Evolutionary conservation across 176 grass and related monocot genomes (phyloP).

Genomic region (Dactylis glomerata): DNA sequence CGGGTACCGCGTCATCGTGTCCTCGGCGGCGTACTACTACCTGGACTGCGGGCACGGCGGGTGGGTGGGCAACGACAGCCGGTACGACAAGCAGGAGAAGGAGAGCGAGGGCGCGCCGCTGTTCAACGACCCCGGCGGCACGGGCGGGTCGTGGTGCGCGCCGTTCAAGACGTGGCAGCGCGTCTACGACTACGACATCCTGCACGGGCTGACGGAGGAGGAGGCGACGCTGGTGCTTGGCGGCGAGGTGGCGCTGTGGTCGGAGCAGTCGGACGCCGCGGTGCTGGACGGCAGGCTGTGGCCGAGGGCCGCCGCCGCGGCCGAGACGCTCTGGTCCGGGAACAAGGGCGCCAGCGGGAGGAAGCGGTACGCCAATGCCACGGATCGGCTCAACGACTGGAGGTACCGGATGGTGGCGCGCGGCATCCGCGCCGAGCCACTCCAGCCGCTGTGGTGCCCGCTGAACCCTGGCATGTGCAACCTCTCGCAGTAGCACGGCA

Average conservation of each 20-base stretch:
- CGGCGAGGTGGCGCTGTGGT: constrained; percentile 94
- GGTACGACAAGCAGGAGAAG: constrained; percentile 81
- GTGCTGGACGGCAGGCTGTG: constrained; percentile 78
- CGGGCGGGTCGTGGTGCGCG: constrained; percentile 91
- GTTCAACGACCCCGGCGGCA: constrained; percentile 85
- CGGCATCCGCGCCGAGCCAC: constrained; percentile 81
- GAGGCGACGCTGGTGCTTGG: constrained; percentile 69
- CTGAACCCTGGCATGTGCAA: constrained; percentile 80
- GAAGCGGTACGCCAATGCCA: constrained; percentile 80
- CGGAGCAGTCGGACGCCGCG: constrained; percentile 70
- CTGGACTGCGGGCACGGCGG: constrained; percentile 95
- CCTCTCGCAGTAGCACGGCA: constrained; percentile 50
- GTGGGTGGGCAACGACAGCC: constrained; percentile 90
- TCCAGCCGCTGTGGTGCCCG: constrained; percentile 83
- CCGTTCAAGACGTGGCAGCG: constrained; percentile 96
- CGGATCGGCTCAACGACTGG: constrained; percentile 70
- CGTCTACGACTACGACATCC: constrained; percentile 96
- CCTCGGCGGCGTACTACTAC: constrained; percentile 88
- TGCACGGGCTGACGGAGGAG: constrained; percentile 68
- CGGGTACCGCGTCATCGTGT: constrained; percentile 80
- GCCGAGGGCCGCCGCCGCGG: constrained; percentile 73
- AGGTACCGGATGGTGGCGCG: constrained; percentile 70
- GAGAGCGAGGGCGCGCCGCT: constrained; percentile 55
- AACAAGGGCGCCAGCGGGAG: constrained; percentile 63
- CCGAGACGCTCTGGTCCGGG: constrained; percentile 84